Evolutionary conservation across 257 asterid genomes (phyloP), one percentile per base, ranked within the genome.

Genomic region (Anisodus tanguticus): DNA sequence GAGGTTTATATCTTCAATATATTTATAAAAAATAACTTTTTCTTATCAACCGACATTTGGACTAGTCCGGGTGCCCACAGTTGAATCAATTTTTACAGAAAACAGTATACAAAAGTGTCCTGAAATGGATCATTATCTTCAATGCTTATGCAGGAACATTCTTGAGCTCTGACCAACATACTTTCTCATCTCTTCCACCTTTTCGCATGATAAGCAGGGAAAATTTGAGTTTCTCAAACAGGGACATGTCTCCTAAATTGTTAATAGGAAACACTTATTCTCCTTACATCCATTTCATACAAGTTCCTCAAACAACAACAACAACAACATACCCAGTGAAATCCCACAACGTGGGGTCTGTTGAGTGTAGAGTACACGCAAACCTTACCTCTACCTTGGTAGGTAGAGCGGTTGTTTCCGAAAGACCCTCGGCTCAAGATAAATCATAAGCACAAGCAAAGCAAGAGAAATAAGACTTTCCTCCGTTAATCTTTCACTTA

Each of bases 91-190:
- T 47, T 45, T 72, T 72, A 19, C 80, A 6, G 41, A 47, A 72
- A 49, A 19, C 79, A 71, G 9, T n/a, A 17, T 9, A 72, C 37
- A 45, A 47, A 45, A 47, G 80, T 72, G 47, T 11, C 80, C 60
- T 47, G 43, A 72, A 72, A 72, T 72, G 19, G n/a, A 19, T 19
- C 41, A 72, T 10, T 72, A 60, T 26, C 60, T 11, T 72, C 41
- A 72, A 72, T 72, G 79, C 79, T 71, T n/a, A 39, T 68, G 35
- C 58, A 43, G 16, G 79, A 71, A 45, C 57, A 71, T 45, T 71
- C 26, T 47, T 71, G 58, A 71, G 37, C 57, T 71, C 12, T 45
- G 79, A 72, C 43, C 80, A 11, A 49, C 80, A 3, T 72, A 72
- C 43, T 72, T 22, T 51, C 3, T 5, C 31, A 72, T 72, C 80